Base-by-base conservation (phyloP, 345 rosid species). In the Aethionema arabicum region DNA sequence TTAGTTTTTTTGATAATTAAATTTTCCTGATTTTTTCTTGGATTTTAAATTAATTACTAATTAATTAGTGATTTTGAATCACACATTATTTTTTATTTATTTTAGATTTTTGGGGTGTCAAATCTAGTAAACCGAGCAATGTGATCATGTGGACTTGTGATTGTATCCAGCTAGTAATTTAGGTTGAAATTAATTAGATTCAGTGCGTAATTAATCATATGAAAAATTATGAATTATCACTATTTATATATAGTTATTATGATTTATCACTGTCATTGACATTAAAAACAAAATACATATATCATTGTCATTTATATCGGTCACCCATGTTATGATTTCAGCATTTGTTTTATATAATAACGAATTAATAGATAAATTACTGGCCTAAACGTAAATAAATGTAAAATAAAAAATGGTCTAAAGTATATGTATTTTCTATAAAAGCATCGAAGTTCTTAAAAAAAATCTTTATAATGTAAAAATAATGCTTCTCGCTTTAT, bases 101-200 rank as follows among this genome's bases (percentile, higher is more conserved):
- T 21, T 21, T 21, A 21, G 27, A 21, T 21, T 21, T 21, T 21
- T 21, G 27, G 27, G 2, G 2, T 21, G 27, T 21, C 27, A 21
- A 21, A 21, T 21, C 27, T 21, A 21, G 27, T 51, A 7, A 14
- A 37, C 39, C 66, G 55, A 13, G 8, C 39, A 50, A 42, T 30
- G 1, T 21, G 27, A 39, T 14, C 56, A 61, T 37, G 61, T 44
- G 66, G 36, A 42, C 21, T 13, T 36, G 72, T 52, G 48, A 59
- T 41, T 54, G 56, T 61, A 41, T 54, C 41, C 73, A 61, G 73
- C 59, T 31, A 48, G 37, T 49, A 33, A 40, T 21, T 48, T n/a
- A 66, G 16, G 33, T 41, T 66, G 40, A 36, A 14, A 39, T 50
- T 67, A 9, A 52, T 38, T 49, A 68, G 61, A 68, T 45, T 32